These are phyloP conservation scores for Linum usitatissimum DNA, from an alignment of 345 rosid species.

Conservation along the genomic window DNA sequence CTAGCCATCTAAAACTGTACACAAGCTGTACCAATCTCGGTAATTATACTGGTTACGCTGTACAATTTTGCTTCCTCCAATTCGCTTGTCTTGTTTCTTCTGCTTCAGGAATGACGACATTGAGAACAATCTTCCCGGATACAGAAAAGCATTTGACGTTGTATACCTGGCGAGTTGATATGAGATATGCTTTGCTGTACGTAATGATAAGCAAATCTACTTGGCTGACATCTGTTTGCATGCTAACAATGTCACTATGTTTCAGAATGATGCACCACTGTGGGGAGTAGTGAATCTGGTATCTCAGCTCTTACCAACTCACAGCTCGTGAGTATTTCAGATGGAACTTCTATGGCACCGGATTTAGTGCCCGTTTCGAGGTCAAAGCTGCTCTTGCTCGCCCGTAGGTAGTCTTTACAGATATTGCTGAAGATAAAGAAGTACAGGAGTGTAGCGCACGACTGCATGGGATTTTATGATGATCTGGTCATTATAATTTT, in stretches of 20 bases:
- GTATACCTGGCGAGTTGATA: constrained; percentile 54
- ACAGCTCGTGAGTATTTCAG: constrained; percentile 3
- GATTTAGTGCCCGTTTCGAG: too few relatives aligned
- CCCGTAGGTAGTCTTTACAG: too few relatives aligned
- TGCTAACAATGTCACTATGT: not conserved
- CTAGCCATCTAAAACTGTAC: not conserved
- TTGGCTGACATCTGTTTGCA: not conserved
- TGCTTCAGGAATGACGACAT: constrained; percentile 60
- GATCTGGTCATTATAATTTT: too few relatives aligned
- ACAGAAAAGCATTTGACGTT: constrained; percentile 60
- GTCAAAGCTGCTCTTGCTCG: too few relatives aligned
- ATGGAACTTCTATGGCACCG: too few relatives aligned
- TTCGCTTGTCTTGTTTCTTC: not conserved
- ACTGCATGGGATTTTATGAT: too few relatives aligned
- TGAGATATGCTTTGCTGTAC: not conserved
- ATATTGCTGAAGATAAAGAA: too few relatives aligned
- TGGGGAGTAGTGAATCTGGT: constrained; percentile 58
- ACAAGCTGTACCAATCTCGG: not conserved
- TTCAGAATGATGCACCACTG: constrained; percentile 72
- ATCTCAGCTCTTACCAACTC: constrained; percentile 33
- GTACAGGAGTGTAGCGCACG: too few relatives aligned
- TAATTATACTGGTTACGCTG: too few relatives aligned
- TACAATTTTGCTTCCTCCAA: too few relatives aligned
- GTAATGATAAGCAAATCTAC: too few relatives aligned
- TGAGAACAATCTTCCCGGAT: constrained; percentile 45